Percentiles rank a stretch among this genome's conserved stretches.
Evolutionary conservation across 176 grass and related monocot species (phyloP).

Genomic region (Puya raimondii): DNA sequence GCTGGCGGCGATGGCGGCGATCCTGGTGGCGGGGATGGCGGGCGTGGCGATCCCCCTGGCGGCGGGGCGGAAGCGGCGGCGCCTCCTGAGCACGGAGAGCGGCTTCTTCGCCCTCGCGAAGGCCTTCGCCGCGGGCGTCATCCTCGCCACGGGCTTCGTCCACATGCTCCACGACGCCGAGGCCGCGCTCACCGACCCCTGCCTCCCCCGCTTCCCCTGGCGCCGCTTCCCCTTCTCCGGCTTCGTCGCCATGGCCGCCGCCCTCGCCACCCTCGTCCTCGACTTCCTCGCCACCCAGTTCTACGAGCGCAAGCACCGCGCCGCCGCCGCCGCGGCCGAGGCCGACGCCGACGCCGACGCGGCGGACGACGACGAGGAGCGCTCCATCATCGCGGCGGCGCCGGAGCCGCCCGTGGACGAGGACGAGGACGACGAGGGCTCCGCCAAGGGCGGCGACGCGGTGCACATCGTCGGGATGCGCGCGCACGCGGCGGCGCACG

Average conservation of each 20-base stretch:
- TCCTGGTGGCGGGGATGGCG: constrained; percentile 37
- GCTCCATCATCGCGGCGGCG: constrained; percentile 4
- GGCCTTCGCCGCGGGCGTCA: constrained; percentile 74
- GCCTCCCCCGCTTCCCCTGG: constrained; percentile 56
- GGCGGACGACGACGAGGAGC: neutral
- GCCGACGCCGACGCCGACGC: neutral
- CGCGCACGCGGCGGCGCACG: constrained; percentile 2
- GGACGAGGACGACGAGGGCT: neutral
- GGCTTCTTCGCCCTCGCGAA: constrained; percentile 46
- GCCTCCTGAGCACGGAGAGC: neutral
- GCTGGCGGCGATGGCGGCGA: constrained; percentile 43
- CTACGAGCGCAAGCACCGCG: constrained; percentile 46
- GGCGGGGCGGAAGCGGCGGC: constrained; percentile 10
- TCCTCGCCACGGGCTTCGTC: constrained; percentile 79
- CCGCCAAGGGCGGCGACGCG: neutral
- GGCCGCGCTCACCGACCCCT: constrained; percentile 39
- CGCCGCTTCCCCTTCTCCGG: constrained; percentile 65
- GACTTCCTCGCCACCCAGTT: constrained; percentile 65
- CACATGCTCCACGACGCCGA: constrained; percentile 67
- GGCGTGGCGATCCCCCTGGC: constrained; percentile 59
- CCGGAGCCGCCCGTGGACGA: constrained; percentile 6
- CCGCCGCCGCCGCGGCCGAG: neutral
- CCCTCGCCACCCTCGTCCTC: constrained; percentile 61
- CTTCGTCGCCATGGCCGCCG: constrained; percentile 79
- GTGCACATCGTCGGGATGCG: constrained; percentile 11